Base-by-base conservation (phyloP, 768 basidiomycete genomes). In the Mycena venus region DNA sequence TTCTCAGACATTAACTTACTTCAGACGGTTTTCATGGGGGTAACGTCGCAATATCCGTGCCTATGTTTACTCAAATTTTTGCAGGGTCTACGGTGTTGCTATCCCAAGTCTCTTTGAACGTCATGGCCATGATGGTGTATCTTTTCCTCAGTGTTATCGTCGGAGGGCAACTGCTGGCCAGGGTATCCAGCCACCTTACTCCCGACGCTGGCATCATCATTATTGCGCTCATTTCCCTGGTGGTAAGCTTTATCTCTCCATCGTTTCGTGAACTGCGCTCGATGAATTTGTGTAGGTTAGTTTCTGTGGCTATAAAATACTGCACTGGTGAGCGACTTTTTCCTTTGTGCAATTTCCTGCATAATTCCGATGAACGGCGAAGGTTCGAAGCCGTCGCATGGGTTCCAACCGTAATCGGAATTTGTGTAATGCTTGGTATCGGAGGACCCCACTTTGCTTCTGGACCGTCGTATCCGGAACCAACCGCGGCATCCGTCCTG, bases 91-190 rank as follows among this genome's bases (percentile, higher is more conserved):
- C 68, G 92, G 90, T 19, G 85, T 88, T 10, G 85, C 88, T 3
- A 71, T 90, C 25, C 87, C 87, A 19, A 90, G 89, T n/a, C 72
- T 77, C 87, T 58, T 82, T 93, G 71, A 94, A 94, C 77, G 87
- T 92, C 55, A 78, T 90, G 61, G 89, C 90, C 0, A 85, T 90
- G 77, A 86, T 91, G 80, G 91, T 92, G 4, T 94, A 92, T 80
- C 86, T 92, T 65, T 90, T 93, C 47, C 83, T 94, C 63, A 91
- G 91, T 63, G 89, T 88, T 71, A 93, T 95, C 72, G 86, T 93
- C 36, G 94, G 92, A 2, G 94, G 92, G 0, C 92, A 94, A 78
- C 86, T 90, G 3, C 85, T 95, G 21, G 86, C 91, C 3, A 88
- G 90, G 1, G 89, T 91, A 11, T 88, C 90, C 14, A 51, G 78